Conservation (phyloP, 306 rosid genomes). For the Sphenostylis stenocarpa region DNA sequence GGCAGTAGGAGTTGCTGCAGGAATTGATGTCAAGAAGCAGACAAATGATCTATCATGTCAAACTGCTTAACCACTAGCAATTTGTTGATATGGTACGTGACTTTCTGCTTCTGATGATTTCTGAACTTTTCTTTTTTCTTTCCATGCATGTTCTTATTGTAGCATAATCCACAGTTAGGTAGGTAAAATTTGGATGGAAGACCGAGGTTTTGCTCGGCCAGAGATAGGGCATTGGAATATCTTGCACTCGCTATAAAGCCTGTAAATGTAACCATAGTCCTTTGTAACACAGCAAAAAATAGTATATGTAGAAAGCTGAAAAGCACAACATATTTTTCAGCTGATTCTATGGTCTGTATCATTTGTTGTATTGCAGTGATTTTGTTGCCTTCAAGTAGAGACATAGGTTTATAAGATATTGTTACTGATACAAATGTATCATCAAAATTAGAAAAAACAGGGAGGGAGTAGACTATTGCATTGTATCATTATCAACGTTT, state of each 20-base stretch:
- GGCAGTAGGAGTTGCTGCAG: slow-evolving; percentile 39
- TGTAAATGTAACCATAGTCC: slow-evolving; percentile 4
- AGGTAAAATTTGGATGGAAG: slow-evolving; percentile 23
- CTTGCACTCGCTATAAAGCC: slow-evolving; percentile 17
- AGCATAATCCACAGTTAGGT: neutral
- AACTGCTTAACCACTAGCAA: slow-evolving; percentile 36
- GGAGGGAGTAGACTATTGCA: neutral
- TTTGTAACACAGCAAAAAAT: neutral
- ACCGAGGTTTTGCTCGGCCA: slow-evolving; percentile 1
- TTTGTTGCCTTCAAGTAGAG: slow-evolving; percentile 19
- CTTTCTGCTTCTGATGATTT: neutral
- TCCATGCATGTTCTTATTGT: neutral
- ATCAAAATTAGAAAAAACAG: neutral
- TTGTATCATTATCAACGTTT: neutral
- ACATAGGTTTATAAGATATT: slow-evolving; percentile 10
- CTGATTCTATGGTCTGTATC: slow-evolving; percentile 17
- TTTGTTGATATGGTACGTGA: slow-evolving; percentile 36
- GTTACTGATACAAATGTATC: neutral
- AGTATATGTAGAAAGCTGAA: neutral
- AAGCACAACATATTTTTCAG: slow-evolving; percentile 25
- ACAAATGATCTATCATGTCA: slow-evolving; percentile 47
- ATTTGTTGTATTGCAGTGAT: slow-evolving; percentile 31
- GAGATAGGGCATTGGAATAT: neutral
- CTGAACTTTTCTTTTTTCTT: neutral
- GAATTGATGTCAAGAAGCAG: slow-evolving; percentile 38